Conservation (phyloP, 345 rosid species). For the Boechera retrofracta region DNA sequence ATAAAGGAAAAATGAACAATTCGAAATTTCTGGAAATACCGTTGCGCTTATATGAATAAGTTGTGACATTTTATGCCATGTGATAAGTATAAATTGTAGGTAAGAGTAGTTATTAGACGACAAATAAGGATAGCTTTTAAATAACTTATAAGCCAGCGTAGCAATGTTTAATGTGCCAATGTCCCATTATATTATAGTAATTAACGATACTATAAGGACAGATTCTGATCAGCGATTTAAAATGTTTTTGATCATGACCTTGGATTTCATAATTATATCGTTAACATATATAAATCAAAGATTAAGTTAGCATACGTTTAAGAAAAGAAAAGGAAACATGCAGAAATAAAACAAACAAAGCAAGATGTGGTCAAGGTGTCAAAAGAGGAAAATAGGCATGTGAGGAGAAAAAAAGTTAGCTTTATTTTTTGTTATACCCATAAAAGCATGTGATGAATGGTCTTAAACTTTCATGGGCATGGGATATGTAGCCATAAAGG, state of each 20-base stretch:
- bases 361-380: slow-evolving; percentile 1
- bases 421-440: slow-evolving; percentile 25
- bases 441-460: slow-evolving; percentile 34
- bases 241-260: not conserved
- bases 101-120: no score
- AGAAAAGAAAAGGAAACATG: slow-evolving; percentile 6
- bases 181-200: no score
- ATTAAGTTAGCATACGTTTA: slow-evolving; percentile 2
- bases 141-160: no score
- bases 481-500: not conserved
- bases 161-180: no score
- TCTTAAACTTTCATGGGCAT: slow-evolving; percentile 11
- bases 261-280: not conserved
- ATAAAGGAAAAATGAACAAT: not conserved
- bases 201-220: not conserved
- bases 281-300: not conserved
- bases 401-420: slow-evolving; percentile 30
- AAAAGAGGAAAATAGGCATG: slow-evolving; percentile 39
- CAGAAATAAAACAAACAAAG: not conserved
- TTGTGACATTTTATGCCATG: no score
- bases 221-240: not conserved
- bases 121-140: no score
- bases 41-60: not conserved
- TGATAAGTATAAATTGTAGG: no score
- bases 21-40: not conserved